Base-by-base conservation (phyloP, 306 rosid genomes). In the Acmispon strigosus region DNA sequence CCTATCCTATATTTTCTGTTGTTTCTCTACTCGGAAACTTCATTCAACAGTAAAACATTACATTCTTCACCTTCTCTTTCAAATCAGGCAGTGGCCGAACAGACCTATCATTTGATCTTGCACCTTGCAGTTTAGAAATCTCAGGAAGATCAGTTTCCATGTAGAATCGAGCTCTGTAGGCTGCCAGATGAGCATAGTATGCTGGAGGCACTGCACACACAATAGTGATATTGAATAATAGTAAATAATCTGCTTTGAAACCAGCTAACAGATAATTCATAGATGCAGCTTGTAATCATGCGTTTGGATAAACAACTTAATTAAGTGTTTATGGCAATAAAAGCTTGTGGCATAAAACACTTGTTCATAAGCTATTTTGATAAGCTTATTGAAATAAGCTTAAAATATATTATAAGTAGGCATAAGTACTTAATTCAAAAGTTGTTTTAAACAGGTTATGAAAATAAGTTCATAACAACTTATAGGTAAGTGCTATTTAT, bases 121-220 rank as follows among this genome's bases (percentile, higher is more conserved):
- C 54, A 49, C 81, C 47, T 69, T 83, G 59, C 45, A 42, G 59
- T 65, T 72, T 78, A 12, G 70, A 62, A 18, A 44, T 75, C 45
- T 83, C 89, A 36, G 53, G 59, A 27, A 50, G 66, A 51, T 83
- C 85, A 6, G 93, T 85, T 71, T 88, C 90, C 85, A 88, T 73
- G 73, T 88, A 88, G 90, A 85, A 88, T 71, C 93, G 84, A 22
- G 93, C 93, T 76, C 90, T 66, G 74, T 83, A 88, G 45, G 93
- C 93, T 24, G 93, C 93, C 41, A 88, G 63, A 72, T 88, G 93
- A 36, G 93, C 93, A 67, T 88, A 88, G 70, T 85, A 88, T 55
- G 90, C 93, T 36, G 93, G 95, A 43, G 86, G 88, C 34, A 86
- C 88, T 83, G 87, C 80, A 74, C 66, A 12, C 29, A 48, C 8